Percentiles rank a stretch among this genome's conserved stretches.
These are phyloP conservation scores for Trichoderma orchidacearum DNA, from an alignment of 495 filamentous ascomycete species.

Conservation along the genomic window DNA sequence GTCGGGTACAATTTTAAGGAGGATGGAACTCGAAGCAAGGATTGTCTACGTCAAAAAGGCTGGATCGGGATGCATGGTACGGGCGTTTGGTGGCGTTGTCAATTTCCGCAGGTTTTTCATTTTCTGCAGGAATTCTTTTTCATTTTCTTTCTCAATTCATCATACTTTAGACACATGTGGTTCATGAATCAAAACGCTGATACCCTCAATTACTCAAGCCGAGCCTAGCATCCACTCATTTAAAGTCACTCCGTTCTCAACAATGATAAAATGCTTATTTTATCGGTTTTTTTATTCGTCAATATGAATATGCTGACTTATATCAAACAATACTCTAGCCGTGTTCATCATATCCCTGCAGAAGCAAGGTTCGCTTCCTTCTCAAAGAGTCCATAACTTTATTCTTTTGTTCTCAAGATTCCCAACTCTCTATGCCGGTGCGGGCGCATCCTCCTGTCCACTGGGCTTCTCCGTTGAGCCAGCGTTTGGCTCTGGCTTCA, in stretches of 20 bases:
- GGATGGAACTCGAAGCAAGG: no score
- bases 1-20: constrained; percentile 40
- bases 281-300: neutral
- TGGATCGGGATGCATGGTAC: neutral
- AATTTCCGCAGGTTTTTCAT: neutral
- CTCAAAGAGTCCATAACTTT: neutral
- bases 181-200: neutral
- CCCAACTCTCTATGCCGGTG: neutral
- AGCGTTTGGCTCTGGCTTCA: constrained; percentile 19
- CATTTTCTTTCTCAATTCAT: no score
- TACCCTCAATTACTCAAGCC: neutral
- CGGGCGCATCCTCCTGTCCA: neutral
- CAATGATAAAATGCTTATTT: neutral
- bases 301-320: neutral
- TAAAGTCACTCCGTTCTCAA: neutral
- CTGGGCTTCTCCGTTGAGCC: neutral
- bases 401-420: neutral
- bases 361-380: neutral
- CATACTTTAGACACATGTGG: neutral
- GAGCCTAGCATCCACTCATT: neutral
- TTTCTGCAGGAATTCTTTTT: no score
- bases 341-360: neutral
- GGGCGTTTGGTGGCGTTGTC: neutral
- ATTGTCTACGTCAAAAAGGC: no score
- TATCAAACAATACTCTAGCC: neutral